A percentile compares a stretch with the other conserved stretches of the same genome.
Evolutionary conservation across 768 basidiomycete genomes (phyloP).

Genomic region (Podaxis rugospora): DNA sequence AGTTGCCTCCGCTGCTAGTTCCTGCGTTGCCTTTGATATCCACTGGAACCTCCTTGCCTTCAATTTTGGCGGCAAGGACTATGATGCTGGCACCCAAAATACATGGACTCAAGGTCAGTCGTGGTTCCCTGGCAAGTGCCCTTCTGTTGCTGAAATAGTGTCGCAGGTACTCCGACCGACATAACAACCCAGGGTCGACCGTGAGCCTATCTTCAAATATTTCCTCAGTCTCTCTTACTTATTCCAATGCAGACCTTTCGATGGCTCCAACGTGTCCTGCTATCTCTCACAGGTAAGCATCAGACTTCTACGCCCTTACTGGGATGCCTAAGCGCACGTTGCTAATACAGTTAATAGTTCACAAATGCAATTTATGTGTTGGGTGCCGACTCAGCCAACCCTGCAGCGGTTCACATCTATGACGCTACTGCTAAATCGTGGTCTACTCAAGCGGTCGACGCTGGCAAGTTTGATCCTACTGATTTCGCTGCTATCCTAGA

Average conservation of each 20-base stretch:
- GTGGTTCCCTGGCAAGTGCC: conserved; percentile 7
- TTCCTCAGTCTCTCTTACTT: conserved; percentile 1
- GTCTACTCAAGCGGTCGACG: conserved; percentile 64
- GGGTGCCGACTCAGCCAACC: conserved; percentile 68
- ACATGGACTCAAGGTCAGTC: conserved; percentile 58
- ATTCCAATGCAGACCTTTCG: conserved; percentile 48
- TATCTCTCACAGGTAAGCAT: conserved; percentile 61
- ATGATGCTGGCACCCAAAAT: conserved; percentile 67
- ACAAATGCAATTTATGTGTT: conserved; percentile 84
- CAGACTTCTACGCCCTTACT: not conserved
- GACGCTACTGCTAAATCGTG: conserved; percentile 69
- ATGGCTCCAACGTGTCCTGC: conserved; percentile 60
- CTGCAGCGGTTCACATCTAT: conserved; percentile 75
- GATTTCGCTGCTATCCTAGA: conserved; percentile 76
- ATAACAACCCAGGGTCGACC: conserved; percentile 75
- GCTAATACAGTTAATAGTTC: conserved; percentile 42
- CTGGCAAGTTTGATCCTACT: conserved; percentile 55
- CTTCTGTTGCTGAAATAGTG: not conserved
- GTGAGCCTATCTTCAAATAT: conserved; percentile 38
- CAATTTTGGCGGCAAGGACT: conserved; percentile 81
- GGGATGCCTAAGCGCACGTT: not conserved
- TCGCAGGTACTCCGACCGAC: conserved; percentile 51
- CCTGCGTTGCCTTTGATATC: conserved; percentile 78
- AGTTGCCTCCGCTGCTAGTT: conserved; percentile 18
- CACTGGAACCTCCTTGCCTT: conserved; percentile 85